Conservation (phyloP, 352 stramenopile species). For the Globisporangium rhizosaccharum region DNA sequence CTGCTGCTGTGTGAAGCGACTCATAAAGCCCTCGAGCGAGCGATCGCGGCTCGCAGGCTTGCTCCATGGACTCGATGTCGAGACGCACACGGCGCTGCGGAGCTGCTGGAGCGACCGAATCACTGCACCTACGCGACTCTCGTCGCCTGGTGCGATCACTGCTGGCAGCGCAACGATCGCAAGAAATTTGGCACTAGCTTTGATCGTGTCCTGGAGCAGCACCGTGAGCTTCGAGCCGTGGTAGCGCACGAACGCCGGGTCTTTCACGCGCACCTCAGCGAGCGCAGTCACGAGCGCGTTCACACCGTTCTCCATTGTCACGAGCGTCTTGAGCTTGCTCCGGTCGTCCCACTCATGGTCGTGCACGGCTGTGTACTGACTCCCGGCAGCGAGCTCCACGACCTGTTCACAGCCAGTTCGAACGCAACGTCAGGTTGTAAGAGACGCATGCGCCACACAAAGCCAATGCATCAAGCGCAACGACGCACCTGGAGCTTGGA, state of each 20-base stretch:
- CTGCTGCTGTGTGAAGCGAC: conserved; percentile 37
- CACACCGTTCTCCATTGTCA: conserved; percentile 54
- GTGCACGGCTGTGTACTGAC: conserved; percentile 20
- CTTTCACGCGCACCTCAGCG: conserved; percentile 42
- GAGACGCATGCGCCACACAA: not conserved
- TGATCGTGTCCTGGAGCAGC: conserved; percentile 71
- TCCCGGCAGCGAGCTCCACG: conserved; percentile 45
- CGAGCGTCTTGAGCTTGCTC: conserved; percentile 36
- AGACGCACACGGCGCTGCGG: conserved; percentile 26
- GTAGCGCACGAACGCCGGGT: conserved; percentile 61
- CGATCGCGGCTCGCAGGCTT: conserved; percentile 26
- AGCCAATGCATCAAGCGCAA: not conserved
- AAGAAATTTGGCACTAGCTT: conserved; percentile 52
- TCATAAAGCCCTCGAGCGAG: conserved; percentile 65
- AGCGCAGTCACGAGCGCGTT: conserved; percentile 50
- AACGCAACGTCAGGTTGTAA: not conserved
- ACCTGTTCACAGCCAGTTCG: conserved; percentile 17
- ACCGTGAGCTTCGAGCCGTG: conserved; percentile 79
- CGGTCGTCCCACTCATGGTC: conserved; percentile 16
- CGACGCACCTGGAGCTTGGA: conserved; percentile 47
- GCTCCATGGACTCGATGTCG: conserved; percentile 7
- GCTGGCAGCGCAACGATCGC: conserved; percentile 31
- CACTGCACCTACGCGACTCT: conserved; percentile 18
- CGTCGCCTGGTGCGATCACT: conserved; percentile 2
- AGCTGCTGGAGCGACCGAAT: conserved; percentile 43